A percentile compares a stretch with the other conserved stretches of the same genome.
phyloP scores from a whole-genome alignment of 805 yeast genomes.

The Wickerhamomyces ciferrii region DNA sequence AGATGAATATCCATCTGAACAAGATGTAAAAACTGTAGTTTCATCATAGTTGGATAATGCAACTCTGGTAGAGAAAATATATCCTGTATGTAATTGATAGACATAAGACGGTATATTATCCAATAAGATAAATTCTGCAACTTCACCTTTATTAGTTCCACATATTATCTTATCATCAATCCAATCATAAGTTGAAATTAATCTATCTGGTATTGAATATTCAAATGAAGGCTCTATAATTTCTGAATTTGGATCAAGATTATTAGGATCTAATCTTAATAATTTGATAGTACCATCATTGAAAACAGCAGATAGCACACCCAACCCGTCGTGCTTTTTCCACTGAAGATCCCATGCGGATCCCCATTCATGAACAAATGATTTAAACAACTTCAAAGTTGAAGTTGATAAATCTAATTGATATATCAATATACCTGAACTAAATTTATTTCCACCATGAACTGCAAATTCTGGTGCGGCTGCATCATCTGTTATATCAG shows the following conservation, averaged over 20 bases:
- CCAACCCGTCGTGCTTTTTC: constrained; percentile 32
- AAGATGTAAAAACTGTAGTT: constrained; percentile 26
- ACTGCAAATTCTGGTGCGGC: constrained; percentile 22
- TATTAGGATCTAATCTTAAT: constrained; percentile 28
- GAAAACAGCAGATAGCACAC: constrained; percentile 45
- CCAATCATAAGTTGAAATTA: constrained; percentile 45
- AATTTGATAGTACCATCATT: constrained; percentile 55
- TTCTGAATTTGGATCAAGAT: constrained; percentile 9
- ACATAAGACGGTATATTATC: constrained; percentile 29
- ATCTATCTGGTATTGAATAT: constrained; percentile 19
- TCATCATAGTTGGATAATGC: constrained; percentile 31
- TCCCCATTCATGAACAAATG: constrained; percentile 37
- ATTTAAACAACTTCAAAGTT: constrained; percentile 25
- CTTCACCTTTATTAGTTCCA: constrained; percentile 54
- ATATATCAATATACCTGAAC: constrained; percentile 43
- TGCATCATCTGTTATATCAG: constrained; percentile 28
- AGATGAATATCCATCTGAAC: constrained; percentile 37
- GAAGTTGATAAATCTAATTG: constrained; percentile 25
- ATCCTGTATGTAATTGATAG: constrained; percentile 31
- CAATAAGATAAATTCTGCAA: constrained; percentile 48
- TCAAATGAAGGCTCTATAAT: constrained; percentile 21
- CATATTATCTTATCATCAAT: constrained; percentile 39
- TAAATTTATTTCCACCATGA: constrained; percentile 22
- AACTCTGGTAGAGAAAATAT: constrained; percentile 27
- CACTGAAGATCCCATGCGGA: constrained; percentile 35